phyloP scores from a whole-genome alignment of 805 yeast species.

The Cyberlindnera mrakii region DNA sequence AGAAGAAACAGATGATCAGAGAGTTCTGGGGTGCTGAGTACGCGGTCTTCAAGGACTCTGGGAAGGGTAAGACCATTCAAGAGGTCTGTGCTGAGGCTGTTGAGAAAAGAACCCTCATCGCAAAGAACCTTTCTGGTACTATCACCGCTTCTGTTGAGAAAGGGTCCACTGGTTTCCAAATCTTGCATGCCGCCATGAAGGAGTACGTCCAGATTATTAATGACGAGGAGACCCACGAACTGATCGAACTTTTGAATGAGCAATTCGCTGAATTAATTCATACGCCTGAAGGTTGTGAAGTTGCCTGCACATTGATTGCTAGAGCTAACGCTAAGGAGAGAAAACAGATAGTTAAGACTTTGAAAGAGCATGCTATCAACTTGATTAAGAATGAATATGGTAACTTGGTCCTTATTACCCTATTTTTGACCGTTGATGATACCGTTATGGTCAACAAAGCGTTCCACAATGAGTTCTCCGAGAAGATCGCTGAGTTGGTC shows the following conservation, averaged over 20 bases:
- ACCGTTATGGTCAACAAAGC: slow-evolving; percentile 77
- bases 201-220: slow-evolving; percentile 75
- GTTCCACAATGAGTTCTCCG: slow-evolving; percentile 53
- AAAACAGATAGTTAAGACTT: slow-evolving; percentile 63
- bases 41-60: slow-evolving; percentile 80
- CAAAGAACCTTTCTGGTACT: slow-evolving; percentile 72
- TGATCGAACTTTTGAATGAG: slow-evolving; percentile 77
- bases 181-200: slow-evolving; percentile 92
- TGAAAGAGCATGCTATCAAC: slow-evolving; percentile 71
- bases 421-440: slow-evolving; percentile 88
- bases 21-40: slow-evolving; percentile 97
- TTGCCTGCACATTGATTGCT: slow-evolving; percentile 76
- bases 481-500: slow-evolving; percentile 47
- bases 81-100: slow-evolving; percentile 62
- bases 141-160: slow-evolving; percentile 88
- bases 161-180: slow-evolving; percentile 94
- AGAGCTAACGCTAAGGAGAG: slow-evolving; percentile 89
- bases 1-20: slow-evolving; percentile 83
- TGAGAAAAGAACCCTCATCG: slow-evolving; percentile 72
- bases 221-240: slow-evolving; percentile 65
- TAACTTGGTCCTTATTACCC: slow-evolving; percentile 67
- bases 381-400: slow-evolving; percentile 84
- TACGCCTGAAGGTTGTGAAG: slow-evolving; percentile 91
- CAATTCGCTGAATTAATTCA: slow-evolving; percentile 94
- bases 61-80: slow-evolving; percentile 52